A percentile compares a stretch with the other conserved stretches of the same genome.
Evolutionary conservation across 2,329 filamentous ascomycete genomes (phyloP).

Genomic region (Cladosporium sp.): DNA sequence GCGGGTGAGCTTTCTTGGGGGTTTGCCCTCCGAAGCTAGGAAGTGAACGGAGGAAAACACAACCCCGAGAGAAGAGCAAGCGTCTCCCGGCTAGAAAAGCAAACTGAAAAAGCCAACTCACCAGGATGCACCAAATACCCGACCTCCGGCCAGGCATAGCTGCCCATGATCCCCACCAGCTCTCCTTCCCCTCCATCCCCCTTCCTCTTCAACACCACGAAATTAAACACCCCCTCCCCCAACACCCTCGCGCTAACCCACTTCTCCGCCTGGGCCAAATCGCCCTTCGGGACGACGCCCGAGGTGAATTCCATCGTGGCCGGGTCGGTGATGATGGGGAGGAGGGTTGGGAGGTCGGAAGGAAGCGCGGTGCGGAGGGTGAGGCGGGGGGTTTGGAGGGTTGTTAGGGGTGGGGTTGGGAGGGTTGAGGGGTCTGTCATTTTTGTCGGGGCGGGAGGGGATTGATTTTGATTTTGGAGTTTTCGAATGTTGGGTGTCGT

Average conservation of each 20-base stretch:
- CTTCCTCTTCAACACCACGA: constrained; percentile 36
- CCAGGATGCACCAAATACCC: constrained; percentile 39
- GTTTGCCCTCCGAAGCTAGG: too few species aligned
- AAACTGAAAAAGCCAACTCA: constrained; percentile 27
- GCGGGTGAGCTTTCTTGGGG: background rate
- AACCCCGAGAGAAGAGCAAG: too few species aligned
- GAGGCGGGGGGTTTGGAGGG: constrained; percentile 45
- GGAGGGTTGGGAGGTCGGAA: constrained; percentile 46
- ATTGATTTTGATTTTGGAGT: background rate
- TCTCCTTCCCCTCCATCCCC: constrained; percentile 22
- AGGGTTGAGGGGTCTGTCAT: constrained; percentile 2
- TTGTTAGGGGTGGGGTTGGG: background rate
- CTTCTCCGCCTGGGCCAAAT: constrained; percentile 18
- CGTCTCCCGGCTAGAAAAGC: too few species aligned
- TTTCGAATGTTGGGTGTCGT: too few species aligned
- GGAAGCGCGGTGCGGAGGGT: constrained; percentile 46
- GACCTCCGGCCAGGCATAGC: constrained; percentile 35
- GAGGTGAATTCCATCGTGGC: constrained; percentile 59
- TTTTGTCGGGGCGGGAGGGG: background rate
- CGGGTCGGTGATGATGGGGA: constrained; percentile 50
- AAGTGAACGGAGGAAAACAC: too few species aligned
- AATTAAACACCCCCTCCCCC: constrained; percentile 48
- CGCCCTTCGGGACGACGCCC: constrained; percentile 12
- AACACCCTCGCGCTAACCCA: constrained; percentile 36
- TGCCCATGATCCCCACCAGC: constrained; percentile 38